Percentiles rank a stretch among this genome's conserved stretches.
Conservation (phyloP, 1,284 basidiomycete species). For the Ustanciosporium gigantosporum region DNA sequence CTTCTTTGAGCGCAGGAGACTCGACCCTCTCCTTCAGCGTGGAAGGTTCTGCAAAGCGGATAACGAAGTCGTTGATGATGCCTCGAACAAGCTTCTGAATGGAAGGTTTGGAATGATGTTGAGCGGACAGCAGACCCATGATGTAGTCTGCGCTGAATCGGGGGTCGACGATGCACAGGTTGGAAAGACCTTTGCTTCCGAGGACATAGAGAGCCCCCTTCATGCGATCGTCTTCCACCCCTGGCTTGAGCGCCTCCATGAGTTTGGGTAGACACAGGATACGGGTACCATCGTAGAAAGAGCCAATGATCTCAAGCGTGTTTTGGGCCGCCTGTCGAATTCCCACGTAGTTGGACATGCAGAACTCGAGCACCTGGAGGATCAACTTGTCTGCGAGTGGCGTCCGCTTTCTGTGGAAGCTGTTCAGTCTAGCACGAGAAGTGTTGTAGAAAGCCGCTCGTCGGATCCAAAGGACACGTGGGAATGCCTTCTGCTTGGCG, state of each 20-base stretch:
- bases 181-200: slow-evolving; percentile 70
- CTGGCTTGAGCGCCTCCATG: slow-evolving; percentile 69
- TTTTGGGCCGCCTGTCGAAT: slow-evolving; percentile 72
- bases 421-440: slow-evolving; percentile 72
- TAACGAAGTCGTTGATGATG: slow-evolving; percentile 70
- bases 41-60: slow-evolving; percentile 59
- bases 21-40: slow-evolving; percentile 39
- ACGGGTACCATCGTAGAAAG: slow-evolving; percentile 83
- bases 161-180: slow-evolving; percentile 67
- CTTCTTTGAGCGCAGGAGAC: slow-evolving; percentile 24
- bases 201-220: slow-evolving; percentile 91
- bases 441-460: slow-evolving; percentile 72
- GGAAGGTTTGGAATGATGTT: slow-evolving; percentile 89
- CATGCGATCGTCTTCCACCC: slow-evolving; percentile 81
- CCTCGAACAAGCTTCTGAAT: slow-evolving; percentile 82
- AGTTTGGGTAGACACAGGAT: slow-evolving; percentile 71
- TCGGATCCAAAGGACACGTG: slow-evolving; percentile 75
- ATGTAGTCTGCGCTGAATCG: slow-evolving; percentile 72
- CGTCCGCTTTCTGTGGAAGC: slow-evolving; percentile 78
- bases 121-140: slow-evolving; percentile 75
- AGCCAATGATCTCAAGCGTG: slow-evolving; percentile 70
- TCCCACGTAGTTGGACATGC: slow-evolving; percentile 64
- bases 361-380: slow-evolving; percentile 77
- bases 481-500: slow-evolving; percentile 74
- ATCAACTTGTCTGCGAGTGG: slow-evolving; percentile 79